Evolutionary conservation across 2,329 filamentous ascomycete species (phyloP), one percentile per base, ranked within the genome.

Genomic region (Epichloe sp.): DNA sequence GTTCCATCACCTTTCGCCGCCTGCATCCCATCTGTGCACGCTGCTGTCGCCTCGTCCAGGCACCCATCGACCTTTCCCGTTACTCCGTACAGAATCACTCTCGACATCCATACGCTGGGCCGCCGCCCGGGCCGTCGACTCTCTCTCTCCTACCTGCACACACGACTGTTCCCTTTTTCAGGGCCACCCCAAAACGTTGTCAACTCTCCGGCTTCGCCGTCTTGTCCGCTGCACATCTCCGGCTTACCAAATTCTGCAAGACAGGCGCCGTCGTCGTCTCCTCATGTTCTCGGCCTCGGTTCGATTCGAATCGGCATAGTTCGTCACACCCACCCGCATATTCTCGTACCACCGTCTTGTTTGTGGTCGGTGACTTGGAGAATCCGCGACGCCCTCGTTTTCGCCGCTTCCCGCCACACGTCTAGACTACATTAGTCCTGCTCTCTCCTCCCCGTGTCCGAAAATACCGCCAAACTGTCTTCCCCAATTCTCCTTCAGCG

Each of bases 401-500:
- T 48, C 43, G 49, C 26, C 36, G 45, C 53, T 42, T 52, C 53
- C 51, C 50, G 53, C 51, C 43, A 45, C 50, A 23, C 26, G 36
- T 43, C 51, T 44, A 46, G 44, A 31, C 40, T 47, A 41, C n/a
- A n/a, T 21, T 41, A 34, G 38, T 44, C 56, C 54, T 50, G 47
- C 52, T 48, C 47, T 58, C 52, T 43, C 21, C 44, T 46, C 43
- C 51, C 48, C 41, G 44, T 51, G 54, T 57, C 60, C 63, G 53
- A 66, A 73, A 86, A 86, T 71, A 91, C 88, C 88, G 87, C 85
- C 87, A 94, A 95, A 75, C 83, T 94, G 88, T 91, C 89, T 83
- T 87, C 90, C 69, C 84, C 79, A 75, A 77, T 93, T 71, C 78
- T 95, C 65, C 80, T 94, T 64, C 85, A 87, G 69, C 87, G 88